A percentile compares a stretch with the other conserved stretches of the same genome.
Conservation (phyloP, 2,329 filamentous ascomycete genomes). For the Epichloe coenophiala region DNA sequence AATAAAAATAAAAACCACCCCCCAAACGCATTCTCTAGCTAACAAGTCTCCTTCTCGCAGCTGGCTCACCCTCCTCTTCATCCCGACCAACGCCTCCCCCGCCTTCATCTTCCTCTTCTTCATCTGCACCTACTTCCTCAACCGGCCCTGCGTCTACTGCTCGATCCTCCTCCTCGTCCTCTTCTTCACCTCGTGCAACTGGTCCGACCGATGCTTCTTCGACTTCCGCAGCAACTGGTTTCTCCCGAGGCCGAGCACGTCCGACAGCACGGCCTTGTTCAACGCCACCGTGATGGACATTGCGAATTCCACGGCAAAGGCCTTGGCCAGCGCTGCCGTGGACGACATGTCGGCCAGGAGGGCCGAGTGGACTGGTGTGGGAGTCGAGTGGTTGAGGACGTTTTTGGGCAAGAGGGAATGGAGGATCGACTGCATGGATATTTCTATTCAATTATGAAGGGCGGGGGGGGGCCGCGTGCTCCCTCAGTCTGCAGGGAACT, state of each 20-base stretch:
- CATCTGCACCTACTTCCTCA: conserved; percentile 87
- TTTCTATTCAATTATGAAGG: conserved; percentile 55
- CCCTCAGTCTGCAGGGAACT: neutral
- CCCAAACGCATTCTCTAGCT: neutral
- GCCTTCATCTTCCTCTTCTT: conserved; percentile 82
- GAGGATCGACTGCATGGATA: conserved; percentile 81
- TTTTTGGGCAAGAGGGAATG: conserved; percentile 74
- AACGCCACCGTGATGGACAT: conserved; percentile 38
- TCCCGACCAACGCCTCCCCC: conserved; percentile 69
- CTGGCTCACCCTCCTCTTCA: conserved; percentile 79
- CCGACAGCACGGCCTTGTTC: conserved; percentile 12
- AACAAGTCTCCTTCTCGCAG: conserved; percentile 27
- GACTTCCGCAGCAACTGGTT: conserved; percentile 92
- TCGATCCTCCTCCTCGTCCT: conserved; percentile 90
- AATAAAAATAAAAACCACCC: neutral
- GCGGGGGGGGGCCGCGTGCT: too few species aligned
- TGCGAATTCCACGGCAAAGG: conserved; percentile 56
- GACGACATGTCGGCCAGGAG: conserved; percentile 43
- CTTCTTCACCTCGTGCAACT: conserved; percentile 82
- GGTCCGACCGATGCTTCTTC: conserved; percentile 84
- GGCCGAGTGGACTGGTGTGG: conserved; percentile 61
- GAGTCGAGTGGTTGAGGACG: conserved; percentile 75
- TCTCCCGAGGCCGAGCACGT: conserved; percentile 48
- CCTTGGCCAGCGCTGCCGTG: conserved; percentile 52
- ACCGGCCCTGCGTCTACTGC: conserved; percentile 95